Evolutionary conservation across 352 stramenopile species (phyloP), one percentile per base, ranked within the genome.

Genomic region (Globisporangium iwayamae): DNA sequence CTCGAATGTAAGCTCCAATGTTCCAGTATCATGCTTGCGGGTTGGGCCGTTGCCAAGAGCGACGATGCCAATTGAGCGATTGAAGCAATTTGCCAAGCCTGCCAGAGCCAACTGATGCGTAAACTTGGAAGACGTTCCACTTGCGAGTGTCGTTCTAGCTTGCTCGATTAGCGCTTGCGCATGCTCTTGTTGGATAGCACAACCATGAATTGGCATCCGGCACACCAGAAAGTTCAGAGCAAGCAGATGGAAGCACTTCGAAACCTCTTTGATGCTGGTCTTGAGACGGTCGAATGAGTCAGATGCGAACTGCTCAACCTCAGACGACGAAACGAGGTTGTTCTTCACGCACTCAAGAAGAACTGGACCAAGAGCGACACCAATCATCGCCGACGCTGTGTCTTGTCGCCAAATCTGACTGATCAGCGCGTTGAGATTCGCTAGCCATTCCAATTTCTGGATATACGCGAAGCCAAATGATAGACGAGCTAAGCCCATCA

Each of bases 401-500:
- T 32, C 30, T 10, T 50, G n/a, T 41, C 20, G 34, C 77, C 73
- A 83, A 36, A 81, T 16, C 25, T 54, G 50, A 13, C 25, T 43
- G 51, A 90, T 62, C 46, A 84, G 13, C 18, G n/a, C 38, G 47
- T 56, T 75, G 22, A 87, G 10, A 50, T 80, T 80, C 16, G 48
- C 38, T 10, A 90, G 73, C 81, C 81, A 90, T 22, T 73, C 57
- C 53, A 77, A 32, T 7, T 67, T 56, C 39, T 67, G 64, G 45
- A 83, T 70, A 6, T 18, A 48, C 32, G 71, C 58, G 39, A 85
- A 79, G 9, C 65, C 66, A 43, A 34, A 56, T 30, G 65, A 65
- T 53, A 86, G 43, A 5, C 56, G 69, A 20, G 69, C 65, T 52
- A 86, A 30, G 1, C 68, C 75, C 52, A 82, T 67, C 11, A 75